Evolutionary conservation across 2,329 filamentous ascomycete species (phyloP), one percentile per base, ranked within the genome.

Genomic region (Scedosporium apiospermum): DNA sequence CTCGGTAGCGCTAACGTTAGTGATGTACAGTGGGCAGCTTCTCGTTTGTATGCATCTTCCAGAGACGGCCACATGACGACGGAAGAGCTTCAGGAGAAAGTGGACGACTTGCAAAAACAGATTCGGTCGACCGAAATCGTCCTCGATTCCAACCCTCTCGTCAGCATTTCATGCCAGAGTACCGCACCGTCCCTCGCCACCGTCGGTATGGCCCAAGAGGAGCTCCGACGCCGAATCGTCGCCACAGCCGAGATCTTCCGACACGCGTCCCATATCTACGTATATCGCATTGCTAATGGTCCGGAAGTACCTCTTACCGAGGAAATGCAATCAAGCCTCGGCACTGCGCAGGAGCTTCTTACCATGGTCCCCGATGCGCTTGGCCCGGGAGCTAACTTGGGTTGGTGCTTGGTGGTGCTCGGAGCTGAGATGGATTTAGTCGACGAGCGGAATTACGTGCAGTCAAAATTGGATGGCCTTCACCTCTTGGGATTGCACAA

Each of bases 221-320:
- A 63, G 21, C 58, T 63, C 6, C 42, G 62, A 9, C 9, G 46
- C 30, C 58, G 62, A 6, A 60, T 60, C 26, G 49, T 63, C 16
- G 62, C 62, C 5, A 63, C 58, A 3, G 62, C 62, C 26, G 62
- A 63, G 38, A 63, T 63, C n/a, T 63, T 63, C 49, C 58, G 62
- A 23, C 62, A 63, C 58, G 46, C 62, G 6, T 63, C 62, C 23
- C 62, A 63, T 41, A 38, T 63, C 34, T 63, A 63, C 26, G 62
- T 63, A 16, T 38, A 63, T 51, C 62, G 62, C 18, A 63, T 63
- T 27, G 38, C 18, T 9, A 18, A 61, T 30, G 58, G 58, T n/a
- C 58, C 59, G n/a, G 62, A 60, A 46, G 49, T 61, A 12, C 26
- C 30, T 9, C 62, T 63, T 21, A 53, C 58, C n/a, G 26, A 30